A percentile compares a stretch with the other conserved stretches of the same genome.
Conservation (phyloP, 257 asterid genomes). For the Nicotiana benthamiana region DNA sequence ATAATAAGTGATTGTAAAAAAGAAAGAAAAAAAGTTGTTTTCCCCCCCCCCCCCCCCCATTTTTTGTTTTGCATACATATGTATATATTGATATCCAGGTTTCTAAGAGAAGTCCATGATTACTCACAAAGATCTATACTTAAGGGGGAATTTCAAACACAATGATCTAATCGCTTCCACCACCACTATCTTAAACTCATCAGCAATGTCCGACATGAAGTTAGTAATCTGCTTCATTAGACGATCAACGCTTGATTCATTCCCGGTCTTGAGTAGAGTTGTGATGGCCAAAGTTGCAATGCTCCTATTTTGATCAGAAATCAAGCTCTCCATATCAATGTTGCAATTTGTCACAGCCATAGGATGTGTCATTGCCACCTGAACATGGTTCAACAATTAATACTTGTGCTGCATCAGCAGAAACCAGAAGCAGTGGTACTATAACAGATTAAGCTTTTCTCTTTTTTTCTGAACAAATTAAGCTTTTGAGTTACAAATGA, state of each 20-base stretch:
- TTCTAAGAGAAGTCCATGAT: slow-evolving; percentile 8
- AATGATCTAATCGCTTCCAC: slow-evolving; percentile 90
- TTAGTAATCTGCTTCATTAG: slow-evolving; percentile 90
- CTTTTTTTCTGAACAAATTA: not conserved
- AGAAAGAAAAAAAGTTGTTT: not conserved
- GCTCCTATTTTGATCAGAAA: slow-evolving; percentile 90
- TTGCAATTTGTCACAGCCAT: slow-evolving; percentile 91
- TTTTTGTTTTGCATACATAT: slow-evolving; percentile 4
- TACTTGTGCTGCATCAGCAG: not conserved
- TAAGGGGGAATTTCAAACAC: slow-evolving; percentile 91
- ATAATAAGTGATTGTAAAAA: not conserved
- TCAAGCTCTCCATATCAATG: slow-evolving; percentile 94
- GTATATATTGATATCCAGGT: slow-evolving; percentile 1
- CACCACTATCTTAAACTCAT: slow-evolving; percentile 94
- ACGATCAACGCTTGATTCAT: slow-evolving; percentile 89
- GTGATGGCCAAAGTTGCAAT: slow-evolving; percentile 93
- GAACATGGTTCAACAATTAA: slow-evolving; percentile 14
- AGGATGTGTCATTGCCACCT: slow-evolving; percentile 97
- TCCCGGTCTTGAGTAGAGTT: slow-evolving; percentile 90
- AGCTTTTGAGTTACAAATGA: not conserved
- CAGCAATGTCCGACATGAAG: slow-evolving; percentile 97
- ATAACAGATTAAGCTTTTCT: not conserved
- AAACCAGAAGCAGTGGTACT: not conserved
- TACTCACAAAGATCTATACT: slow-evolving; percentile 90
- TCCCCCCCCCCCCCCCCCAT: not conserved